These are phyloP conservation scores for Byssochlamys sp. DNA, from an alignment of 2,329 filamentous ascomycete species.

Conservation along the genomic window DNA sequence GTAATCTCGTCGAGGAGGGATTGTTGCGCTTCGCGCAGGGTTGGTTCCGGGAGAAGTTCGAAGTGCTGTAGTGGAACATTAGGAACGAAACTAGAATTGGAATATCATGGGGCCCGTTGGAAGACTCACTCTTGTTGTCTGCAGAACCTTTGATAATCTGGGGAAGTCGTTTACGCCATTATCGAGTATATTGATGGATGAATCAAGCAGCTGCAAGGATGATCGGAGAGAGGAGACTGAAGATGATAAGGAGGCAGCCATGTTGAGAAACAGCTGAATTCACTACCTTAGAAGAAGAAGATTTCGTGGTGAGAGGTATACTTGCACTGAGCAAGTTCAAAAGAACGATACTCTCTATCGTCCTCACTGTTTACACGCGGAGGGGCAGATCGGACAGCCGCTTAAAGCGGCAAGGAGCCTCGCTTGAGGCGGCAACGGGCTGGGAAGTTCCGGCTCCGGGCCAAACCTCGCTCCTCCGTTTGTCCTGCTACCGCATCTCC, in stretches of 20 bases:
- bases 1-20: slow-evolving; percentile 79
- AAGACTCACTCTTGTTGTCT: slow-evolving; percentile 48
- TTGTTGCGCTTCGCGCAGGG: slow-evolving; percentile 70
- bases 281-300: not conserved
- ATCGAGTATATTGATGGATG: slow-evolving; percentile 54
- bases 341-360: not conserved
- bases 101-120: not conserved
- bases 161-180: slow-evolving; percentile 55
- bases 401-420: slow-evolving; percentile 21
- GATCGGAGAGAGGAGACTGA: slow-evolving; percentile 53
- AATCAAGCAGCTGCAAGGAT: slow-evolving; percentile 53
- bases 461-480: slow-evolving; percentile 30
- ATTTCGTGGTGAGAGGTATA: not conserved
- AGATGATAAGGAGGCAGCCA: slow-evolving; percentile 44
- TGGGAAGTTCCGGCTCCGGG: slow-evolving; percentile 18
- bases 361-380: slow-evolving; percentile 16
- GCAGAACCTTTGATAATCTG: slow-evolving; percentile 52
- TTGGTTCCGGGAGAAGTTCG: slow-evolving; percentile 78
- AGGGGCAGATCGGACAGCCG: slow-evolving; percentile 10
- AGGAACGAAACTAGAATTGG: not conserved
- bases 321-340: not conserved
- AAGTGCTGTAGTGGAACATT: slow-evolving; percentile 57
- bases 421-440: slow-evolving; percentile 16
- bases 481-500: slow-evolving; percentile 18
- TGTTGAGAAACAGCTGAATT: slow-evolving; percentile 8